phyloP scores from a whole-genome alignment of 2,329 filamentous ascomycete genomes.

The Xylariales sp. region DNA sequence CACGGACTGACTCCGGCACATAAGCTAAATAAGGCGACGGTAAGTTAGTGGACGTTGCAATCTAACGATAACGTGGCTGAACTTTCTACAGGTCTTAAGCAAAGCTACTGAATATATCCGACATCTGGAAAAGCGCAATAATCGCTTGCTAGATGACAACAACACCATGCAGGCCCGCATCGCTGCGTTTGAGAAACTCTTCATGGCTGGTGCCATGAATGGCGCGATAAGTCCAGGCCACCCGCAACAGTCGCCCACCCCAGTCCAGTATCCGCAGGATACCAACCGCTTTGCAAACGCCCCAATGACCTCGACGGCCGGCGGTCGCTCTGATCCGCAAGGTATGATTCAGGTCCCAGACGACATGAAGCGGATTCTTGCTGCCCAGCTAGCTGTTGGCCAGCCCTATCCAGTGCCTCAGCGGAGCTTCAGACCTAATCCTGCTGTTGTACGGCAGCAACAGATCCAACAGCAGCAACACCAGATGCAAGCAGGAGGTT shows the following conservation, averaged over 20 bases:
- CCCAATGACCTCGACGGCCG: constrained; percentile 31
- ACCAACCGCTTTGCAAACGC: constrained; percentile 37
- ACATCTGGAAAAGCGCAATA: constrained; percentile 88
- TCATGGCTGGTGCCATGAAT: constrained; percentile 70
- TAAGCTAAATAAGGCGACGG: constrained; percentile 97
- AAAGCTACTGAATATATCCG: constrained; percentile 96
- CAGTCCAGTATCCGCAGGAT: constrained; percentile 47
- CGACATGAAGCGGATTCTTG: constrained; percentile 58
- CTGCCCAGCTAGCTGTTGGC: constrained; percentile 50
- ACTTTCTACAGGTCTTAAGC: constrained; percentile 59
- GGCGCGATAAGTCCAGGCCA: constrained; percentile 51
- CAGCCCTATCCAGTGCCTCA: constrained; percentile 46
- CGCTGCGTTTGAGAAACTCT: constrained; percentile 71
- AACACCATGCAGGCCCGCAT: constrained; percentile 72
- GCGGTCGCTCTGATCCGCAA: constrained; percentile 34
- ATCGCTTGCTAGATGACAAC: constrained; percentile 77
- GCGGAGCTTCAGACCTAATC: constrained; percentile 33
- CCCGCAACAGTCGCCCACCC: constrained; percentile 43
- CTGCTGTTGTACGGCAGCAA: constrained; percentile 44
- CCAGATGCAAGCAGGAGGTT: constrained; percentile 46
- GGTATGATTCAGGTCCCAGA: constrained; percentile 65
- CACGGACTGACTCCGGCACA: constrained; percentile 82
- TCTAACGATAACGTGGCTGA: constrained; percentile 14
- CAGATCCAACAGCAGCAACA: constrained; percentile 45
- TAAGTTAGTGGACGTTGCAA: constrained; percentile 25